Evolutionary conservation across 2,329 filamentous ascomycete species (phyloP).

Genomic region (Xylaria sp.): DNA sequence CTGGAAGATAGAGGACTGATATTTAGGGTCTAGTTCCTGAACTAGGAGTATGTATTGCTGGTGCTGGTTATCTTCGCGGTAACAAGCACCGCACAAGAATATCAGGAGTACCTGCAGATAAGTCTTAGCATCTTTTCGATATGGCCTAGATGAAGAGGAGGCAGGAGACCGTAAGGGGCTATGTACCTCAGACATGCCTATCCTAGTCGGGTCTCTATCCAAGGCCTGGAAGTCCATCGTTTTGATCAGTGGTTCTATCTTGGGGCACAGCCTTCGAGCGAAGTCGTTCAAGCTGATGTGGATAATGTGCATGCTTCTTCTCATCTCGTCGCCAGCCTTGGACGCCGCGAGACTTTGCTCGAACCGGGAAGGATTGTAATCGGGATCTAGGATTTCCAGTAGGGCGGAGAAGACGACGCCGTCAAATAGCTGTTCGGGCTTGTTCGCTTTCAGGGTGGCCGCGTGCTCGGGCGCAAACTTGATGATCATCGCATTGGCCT

Average conservation of each 20-base stretch:
- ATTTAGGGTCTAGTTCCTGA: constrained; percentile 37
- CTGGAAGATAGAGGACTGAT: constrained; percentile 54
- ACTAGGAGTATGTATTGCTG: constrained; percentile 38
- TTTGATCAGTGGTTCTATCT: constrained; percentile 63
- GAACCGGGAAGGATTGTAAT: constrained; percentile 66
- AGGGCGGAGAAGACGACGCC: constrained; percentile 66
- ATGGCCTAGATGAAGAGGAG: not conserved
- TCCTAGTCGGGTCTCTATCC: constrained; percentile 65
- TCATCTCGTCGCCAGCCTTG: constrained; percentile 57
- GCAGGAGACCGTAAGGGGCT: constrained; percentile 8
- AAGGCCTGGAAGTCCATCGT: constrained; percentile 68
- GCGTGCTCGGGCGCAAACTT: constrained; percentile 45
- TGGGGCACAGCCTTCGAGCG: constrained; percentile 63
- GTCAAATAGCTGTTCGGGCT: constrained; percentile 64
- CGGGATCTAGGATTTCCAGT: constrained; percentile 67
- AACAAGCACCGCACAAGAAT: constrained; percentile 43
- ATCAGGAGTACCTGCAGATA: constrained; percentile 42
- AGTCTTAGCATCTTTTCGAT: constrained; percentile 31
- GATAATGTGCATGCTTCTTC: constrained; percentile 64
- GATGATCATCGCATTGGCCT: constrained; percentile 48
- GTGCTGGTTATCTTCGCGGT: constrained; percentile 46
- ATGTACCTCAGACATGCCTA: constrained; percentile 60
- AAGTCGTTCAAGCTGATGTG: constrained; percentile 67
- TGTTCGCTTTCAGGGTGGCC: constrained; percentile 59
- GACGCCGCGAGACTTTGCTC: constrained; percentile 57